phyloP scores from a whole-genome alignment of 2,329 filamentous ascomycete genomes.

The Fusarium fujikuroi region DNA sequence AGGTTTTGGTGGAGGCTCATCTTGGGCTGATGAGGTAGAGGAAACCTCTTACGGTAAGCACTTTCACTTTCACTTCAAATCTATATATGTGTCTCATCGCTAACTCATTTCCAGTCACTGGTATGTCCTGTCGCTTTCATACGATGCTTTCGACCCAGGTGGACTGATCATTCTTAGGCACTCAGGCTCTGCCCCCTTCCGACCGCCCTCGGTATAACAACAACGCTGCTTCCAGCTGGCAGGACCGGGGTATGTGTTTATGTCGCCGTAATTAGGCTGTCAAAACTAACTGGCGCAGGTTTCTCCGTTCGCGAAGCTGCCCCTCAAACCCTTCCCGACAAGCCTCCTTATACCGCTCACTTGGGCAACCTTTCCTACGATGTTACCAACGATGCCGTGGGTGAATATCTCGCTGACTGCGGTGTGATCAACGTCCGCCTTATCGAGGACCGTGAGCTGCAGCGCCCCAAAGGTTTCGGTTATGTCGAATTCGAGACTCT shows the following conservation, averaged over 20 bases:
- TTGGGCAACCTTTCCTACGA: conserved; percentile 98
- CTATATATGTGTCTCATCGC: conserved; percentile 36
- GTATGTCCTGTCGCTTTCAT: conserved; percentile 45
- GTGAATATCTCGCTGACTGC: conserved; percentile 86
- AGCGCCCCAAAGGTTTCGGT: conserved; percentile 96
- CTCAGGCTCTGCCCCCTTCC: conserved; percentile 65
- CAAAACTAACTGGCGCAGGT: conserved; percentile 52
- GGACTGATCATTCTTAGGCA: conserved; percentile 56
- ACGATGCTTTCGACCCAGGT: conserved; percentile 24
- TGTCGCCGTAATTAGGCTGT: background rate
- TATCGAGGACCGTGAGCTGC: conserved; percentile 94
- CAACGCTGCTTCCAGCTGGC: conserved; percentile 52
- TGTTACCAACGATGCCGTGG: conserved; percentile 83
- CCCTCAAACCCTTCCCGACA: conserved; percentile 79
- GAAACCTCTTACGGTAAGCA: conserved; percentile 77
- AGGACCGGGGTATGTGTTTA: conserved; percentile 55
- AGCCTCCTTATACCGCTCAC: conserved; percentile 95
- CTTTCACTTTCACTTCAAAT: conserved; percentile 35
- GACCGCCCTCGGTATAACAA: conserved; percentile 55
- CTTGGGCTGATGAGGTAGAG: conserved; percentile 99
- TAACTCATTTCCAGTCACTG: conserved; percentile 50
- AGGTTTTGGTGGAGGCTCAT: conserved; percentile 77
- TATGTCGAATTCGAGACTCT: conserved; percentile 93
- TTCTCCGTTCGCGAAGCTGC: conserved; percentile 77
- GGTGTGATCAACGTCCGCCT: conserved; percentile 91